Evolutionary conservation across 2,329 filamentous ascomycete genomes (phyloP), one percentile per base, ranked within the genome.

Genomic region (Tolypocladium tundrense): DNA sequence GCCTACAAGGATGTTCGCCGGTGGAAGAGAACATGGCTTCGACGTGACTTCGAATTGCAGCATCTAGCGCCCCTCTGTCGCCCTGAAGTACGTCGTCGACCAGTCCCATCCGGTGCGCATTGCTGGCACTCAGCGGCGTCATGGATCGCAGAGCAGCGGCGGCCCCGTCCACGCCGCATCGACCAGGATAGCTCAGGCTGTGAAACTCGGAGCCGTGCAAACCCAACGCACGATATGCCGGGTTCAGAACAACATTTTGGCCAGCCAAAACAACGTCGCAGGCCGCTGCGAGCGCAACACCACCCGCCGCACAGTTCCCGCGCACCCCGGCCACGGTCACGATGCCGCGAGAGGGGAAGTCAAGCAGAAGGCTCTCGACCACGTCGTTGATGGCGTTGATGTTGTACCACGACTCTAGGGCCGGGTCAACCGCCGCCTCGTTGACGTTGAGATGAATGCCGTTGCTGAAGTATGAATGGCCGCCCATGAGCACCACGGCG

Each of bases 381-480:
- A 75, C 69, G 60, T 75, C 73, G 58, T 76, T 67, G 62, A 76
- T 76, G 56, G 72, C 70, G 59, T 75, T 76, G 69, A 76, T 76
- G 63, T 75, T 76, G 45, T 67, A 63, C 73, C 73, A 76, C 9
- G 73, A 75, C 61, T 75, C 73, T 10, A 68, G 60, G 0, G 72
- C 65, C 4, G 73, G 68, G 57, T 74, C 69, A 7, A 63, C 57
- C 1, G 69, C 69, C 21, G 72, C 69, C 63, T 76, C 73, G 61
- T 75, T 76, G 51, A 75, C 72, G 57, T 76, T 76, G 24, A 76
- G 68, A 8, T 73, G 72, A 54, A 76, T 74, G 35, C 74, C 73
- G 58, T 76, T 76, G 66, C 70, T 73, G 62, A 76, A 76, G 60
- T 76, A 76, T 6, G 68, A 65, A 8, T 48, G 42, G 41, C 62